A percentile compares a stretch with the other conserved stretches of the same genome.
Conservation (phyloP, 129 eudicot species). For the Scalesia atractyloides region DNA sequence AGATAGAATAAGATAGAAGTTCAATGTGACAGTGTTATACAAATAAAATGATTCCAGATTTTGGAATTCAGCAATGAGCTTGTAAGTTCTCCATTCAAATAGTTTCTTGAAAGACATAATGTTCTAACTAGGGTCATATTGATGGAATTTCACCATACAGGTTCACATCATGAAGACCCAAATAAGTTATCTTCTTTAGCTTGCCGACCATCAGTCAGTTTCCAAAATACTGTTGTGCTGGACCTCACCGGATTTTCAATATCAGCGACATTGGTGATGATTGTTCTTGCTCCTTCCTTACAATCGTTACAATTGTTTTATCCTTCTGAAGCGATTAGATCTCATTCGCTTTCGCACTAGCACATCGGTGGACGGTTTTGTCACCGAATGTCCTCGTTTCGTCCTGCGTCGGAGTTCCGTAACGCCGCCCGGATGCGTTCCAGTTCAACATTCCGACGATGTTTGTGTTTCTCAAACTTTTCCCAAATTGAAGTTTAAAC, state of each 20-base stretch:
- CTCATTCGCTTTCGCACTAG: conserved; percentile 27
- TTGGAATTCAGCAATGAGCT: too few relatives aligned
- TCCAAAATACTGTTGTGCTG: too few relatives aligned
- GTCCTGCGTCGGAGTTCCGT: conserved; percentile 51
- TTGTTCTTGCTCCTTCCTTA: conserved; percentile 76
- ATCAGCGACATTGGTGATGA: conserved; percentile 69
- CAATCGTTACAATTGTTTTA: conserved; percentile 80
- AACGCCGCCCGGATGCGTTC: conserved; percentile 58
- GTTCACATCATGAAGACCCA: too few relatives aligned
- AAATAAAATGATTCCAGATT: too few relatives aligned
- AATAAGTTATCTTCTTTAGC: too few relatives aligned
- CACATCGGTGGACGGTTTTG: conserved; percentile 5
- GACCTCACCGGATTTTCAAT: conserved; percentile 60
- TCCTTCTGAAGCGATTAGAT: conserved; percentile 93
- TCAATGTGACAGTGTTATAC: too few relatives aligned
- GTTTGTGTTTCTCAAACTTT: conserved; percentile 69
- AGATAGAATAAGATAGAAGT: too few relatives aligned
- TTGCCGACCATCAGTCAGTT: too few relatives aligned
- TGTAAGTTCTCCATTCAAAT: too few relatives aligned
- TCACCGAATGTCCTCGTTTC: conserved; percentile 33
- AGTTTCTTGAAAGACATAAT: too few relatives aligned
- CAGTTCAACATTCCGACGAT: conserved; percentile 23
- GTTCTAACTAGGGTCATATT: too few relatives aligned
- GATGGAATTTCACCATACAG: too few relatives aligned
- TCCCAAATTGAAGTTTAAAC: conserved; percentile 70